Base-by-base conservation (phyloP, 495 filamentous ascomycete genomes). In the Penicillium turbatum region DNA sequence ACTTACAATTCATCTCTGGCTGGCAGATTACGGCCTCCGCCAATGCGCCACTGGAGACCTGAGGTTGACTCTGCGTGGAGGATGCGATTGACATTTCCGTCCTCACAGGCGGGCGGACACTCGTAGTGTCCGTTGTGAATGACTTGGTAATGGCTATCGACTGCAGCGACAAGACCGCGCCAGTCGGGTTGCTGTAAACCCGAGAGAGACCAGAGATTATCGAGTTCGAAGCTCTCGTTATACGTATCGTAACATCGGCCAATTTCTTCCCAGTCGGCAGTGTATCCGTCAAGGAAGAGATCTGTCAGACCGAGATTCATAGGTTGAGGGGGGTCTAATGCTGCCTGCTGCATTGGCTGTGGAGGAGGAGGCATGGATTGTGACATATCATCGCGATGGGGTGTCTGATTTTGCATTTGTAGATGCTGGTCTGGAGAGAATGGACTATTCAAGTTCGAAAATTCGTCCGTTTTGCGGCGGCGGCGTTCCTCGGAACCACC, bases 121-220 rank as follows among this genome's bases (percentile, higher is more conserved):
- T 69, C 54, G 48, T 55, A 68, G 9, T 56, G 55, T 5, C 68
- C 74, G 36, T 69, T 51, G 54, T 76, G 73, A 21, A 71, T 30
- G 6, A 72, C 56, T 26, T 73, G 66, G 46, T 73, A 76, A 51
- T 78, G 73, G 48, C 69, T 74, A 51, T 78, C 73, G 9, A 78
- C 64, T n/a, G 73, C 74, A 15, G 75, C 73, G 2, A 78, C 74
- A 9, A 78, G 32, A 0, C 72, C 72, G 32, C 71, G 70, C 70
- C 72, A 78, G 37, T 76, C 70, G 7, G 72, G 68, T 37, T 71
- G 69, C 47, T 74, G 66, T 1, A 78, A 61, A 39, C 75, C 75
- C 5, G 75, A 78, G 3, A 78, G 54, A 31, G 68, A 64, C 66
- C 72, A 72, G 9, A 78, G 51, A 36, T 70, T 74, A 46, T 75